Base-by-base conservation (phyloP, 768 basidiomycete species). In the Mycena polygramma region DNA sequence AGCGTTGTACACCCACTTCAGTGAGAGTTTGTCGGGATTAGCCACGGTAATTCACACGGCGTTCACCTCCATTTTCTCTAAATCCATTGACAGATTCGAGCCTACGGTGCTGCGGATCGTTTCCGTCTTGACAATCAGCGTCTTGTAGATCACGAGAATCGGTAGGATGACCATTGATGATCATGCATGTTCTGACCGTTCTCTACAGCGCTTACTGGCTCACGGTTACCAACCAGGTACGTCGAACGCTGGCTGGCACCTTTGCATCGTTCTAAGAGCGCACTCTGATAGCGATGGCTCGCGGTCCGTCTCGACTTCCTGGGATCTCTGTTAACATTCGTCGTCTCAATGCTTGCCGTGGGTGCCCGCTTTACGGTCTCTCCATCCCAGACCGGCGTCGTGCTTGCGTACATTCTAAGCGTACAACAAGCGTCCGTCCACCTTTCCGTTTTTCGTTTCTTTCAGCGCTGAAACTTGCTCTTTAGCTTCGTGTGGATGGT, bases 221-320 rank as follows among this genome's bases (percentile, higher is more conserved):
- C 72, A 94, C 93, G 0, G 87, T 95, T 48, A 86, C 91, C 22
- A 96, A 97, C 78, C 95, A 97, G 80, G 89, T 88, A 60, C 24
- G 48, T 30, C 30, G 57, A 71, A 68, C 26, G 30, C 30, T 30
- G 30, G 30, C 30, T 36, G 19, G n/a, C 52, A 41, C 52, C 19
- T 17, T 39, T 49, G 3, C 35, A 35, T 24, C 20, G 4, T 54
- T 52, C 57, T 37, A 17, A 41, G 72, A 43, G 48, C 43, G 49
- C 24, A 63, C 57, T 75, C 19, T 71, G 90, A 11, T 54, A 70
- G 88, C 86, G 93, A 60, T 96, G 94, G 96, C 90, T 98, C 36
- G 94, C 93, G 61, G 88, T 97, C 54, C 90, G 96, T 7, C 86
- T 98, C n/a, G 97, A 97, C 79, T 89, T 93, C 73, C 86, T 98